Base-by-base conservation (phyloP, 148 eudicot species). In the Spergularia marina region DNA sequence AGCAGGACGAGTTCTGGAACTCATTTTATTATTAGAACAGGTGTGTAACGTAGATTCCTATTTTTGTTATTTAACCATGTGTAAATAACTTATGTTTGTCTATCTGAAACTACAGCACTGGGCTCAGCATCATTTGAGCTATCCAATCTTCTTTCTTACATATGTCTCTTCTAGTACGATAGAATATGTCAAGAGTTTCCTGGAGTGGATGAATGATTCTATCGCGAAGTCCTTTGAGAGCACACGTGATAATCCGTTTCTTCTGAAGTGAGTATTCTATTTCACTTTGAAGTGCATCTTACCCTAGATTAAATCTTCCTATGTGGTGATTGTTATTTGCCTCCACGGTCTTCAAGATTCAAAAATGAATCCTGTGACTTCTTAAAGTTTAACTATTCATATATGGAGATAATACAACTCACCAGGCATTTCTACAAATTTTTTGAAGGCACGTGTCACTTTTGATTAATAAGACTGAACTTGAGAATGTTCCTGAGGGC, bases 141-240 rank as follows among this genome's bases (percentile, higher is more conserved):
- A 85, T 88, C 98, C 98, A 64, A 88, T 95, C 86, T 95, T 84
- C 89, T 95, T 92, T 71, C 91, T 95, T 79, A 89, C 96, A 40
- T 83, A 92, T 82, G 91, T 92, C 64, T 74, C 98, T 53, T 92
- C 98, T 62, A 92, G 98, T 83, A 95, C 97, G 47, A 84, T 95
- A 78, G 97, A 95, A 47, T 95, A 89, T 79, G 97, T 85, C 63
- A 95, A 95, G 88, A 92, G 96, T 84, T 95, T 95, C 63, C 92
- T 95, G 70, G 98, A 95, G 76, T 94, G 91, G 93, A 94, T 94
- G 98, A 94, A 93, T 78, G 98, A 94, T 71, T 84, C 97, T 75
- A 87, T 94, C 74, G 98, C 96, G 25, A 94, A 94, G 82, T 91
- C 98, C 56, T 94, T 94, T 81, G 98, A 94, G 80, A 89, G 91